Evolutionary conservation across 202 grass and related monocot genomes (phyloP), one percentile per base, ranked within the genome.

Genomic region (Panicum virgatum): DNA sequence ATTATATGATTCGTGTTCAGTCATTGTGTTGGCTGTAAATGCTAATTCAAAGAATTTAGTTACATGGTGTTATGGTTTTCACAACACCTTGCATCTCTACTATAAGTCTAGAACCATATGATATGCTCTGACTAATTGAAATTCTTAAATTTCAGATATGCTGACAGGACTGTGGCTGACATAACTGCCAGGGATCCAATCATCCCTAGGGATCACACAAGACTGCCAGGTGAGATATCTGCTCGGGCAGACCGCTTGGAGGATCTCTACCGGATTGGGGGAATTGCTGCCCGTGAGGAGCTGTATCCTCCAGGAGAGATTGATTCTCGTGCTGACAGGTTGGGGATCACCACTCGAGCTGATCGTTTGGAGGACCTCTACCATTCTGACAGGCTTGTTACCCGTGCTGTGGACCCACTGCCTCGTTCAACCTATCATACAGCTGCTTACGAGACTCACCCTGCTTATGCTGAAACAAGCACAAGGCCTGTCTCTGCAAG

Each of bases 141-240:
- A 29, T 75, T 61, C 20, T 85, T 89, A 37, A 71, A 68, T 68
- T 76, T 76, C 86, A 91, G 92, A 16, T 27, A 84, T 83, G 39
- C 73, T 78, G 86, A 82, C 56, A 88, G n/a, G n/a, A n/a, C n/a
- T n/a, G n/a, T n/a, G n/a, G n/a, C n/a, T n/a, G n/a, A n/a, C n/a
- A n/a, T n/a, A n/a, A n/a, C n/a, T n/a, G n/a, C n/a, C n/a, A n/a
- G 69, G 32, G 89, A 88, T 72, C 75, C 69, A 79, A 57, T 85
- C 36, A 76, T 56, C 44, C 36, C 38, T 48, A 93, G 88, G 83
- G 79, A 90, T 50, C 76, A 86, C 62, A 32, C 40, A 61, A 3
- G 44, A 39, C 27, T 82, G 37, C 54, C 54, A 56, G 86, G 61
- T 19, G 77, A 80, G 60, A 45, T 86, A 44, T 40, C 51, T 79